Percentiles rank a stretch among this genome's conserved stretches.
Evolutionary conservation across 2,329 filamentous ascomycete species (phyloP).

Genomic region (Fusarium floridanum): DNA sequence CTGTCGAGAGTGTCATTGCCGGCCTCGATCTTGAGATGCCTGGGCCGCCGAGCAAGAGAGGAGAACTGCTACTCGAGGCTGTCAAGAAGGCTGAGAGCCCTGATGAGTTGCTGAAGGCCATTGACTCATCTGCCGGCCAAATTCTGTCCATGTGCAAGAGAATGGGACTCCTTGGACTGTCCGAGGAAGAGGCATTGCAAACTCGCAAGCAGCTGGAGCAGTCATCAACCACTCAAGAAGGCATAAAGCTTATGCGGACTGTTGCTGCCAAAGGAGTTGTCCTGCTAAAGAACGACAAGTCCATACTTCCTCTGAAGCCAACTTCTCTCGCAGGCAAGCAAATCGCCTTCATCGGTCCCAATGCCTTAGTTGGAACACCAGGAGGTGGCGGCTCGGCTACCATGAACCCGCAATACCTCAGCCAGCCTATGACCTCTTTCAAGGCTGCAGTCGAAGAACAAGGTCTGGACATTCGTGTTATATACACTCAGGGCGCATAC

Average conservation of each 20-base stretch:
- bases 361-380: neutral
- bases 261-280: neutral
- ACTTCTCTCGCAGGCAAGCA: neutral
- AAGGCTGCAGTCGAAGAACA: neutral
- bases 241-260: neutral
- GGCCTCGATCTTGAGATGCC: neutral
- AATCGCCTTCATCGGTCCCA: neutral
- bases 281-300: neutral
- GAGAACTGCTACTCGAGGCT: neutral
- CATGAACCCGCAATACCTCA: neutral
- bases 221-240: neutral
- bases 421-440: neutral
- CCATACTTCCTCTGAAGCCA: neutral
- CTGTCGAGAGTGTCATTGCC: neutral
- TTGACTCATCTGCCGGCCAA: neutral
- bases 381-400: neutral
- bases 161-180: neutral
- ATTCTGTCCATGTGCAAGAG: neutral
- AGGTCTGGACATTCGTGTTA: neutral
- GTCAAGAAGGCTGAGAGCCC: neutral
- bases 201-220: neutral
- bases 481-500: neutral
- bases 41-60: neutral
- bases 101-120: neutral
- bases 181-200: neutral